These are phyloP conservation scores for Salix arbutifolia DNA, from an alignment of 345 rosid genomes.

Conservation along the genomic window DNA sequence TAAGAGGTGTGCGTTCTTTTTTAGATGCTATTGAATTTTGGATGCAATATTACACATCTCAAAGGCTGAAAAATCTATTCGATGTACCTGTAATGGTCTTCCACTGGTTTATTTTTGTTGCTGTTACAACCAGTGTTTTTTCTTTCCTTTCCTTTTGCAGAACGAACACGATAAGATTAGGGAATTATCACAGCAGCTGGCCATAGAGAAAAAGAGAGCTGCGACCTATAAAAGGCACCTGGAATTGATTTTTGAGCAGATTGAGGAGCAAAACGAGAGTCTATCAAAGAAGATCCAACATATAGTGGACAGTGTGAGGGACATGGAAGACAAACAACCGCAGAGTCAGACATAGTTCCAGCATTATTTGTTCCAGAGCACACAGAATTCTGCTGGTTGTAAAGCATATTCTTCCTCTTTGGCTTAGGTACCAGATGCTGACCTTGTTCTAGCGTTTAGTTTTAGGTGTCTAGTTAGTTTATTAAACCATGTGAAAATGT, in stretches of 20 bases:
- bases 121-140: not conserved
- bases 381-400: slow-evolving; percentile 5
- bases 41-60: not conserved
- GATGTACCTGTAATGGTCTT: not conserved
- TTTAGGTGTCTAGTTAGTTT: slow-evolving; percentile 11
- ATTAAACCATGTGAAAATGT: slow-evolving; percentile 6
- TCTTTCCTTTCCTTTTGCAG: slow-evolving; percentile 28
- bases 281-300: slow-evolving; percentile 79
- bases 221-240: slow-evolving; percentile 89
- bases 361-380: slow-evolving; percentile 7
- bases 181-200: slow-evolving; percentile 90
- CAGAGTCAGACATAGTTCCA: slow-evolving; percentile 42
- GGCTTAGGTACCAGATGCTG: slow-evolving; percentile 1
- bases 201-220: slow-evolving; percentile 80
- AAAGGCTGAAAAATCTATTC: not conserved
- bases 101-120: not conserved
- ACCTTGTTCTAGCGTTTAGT: not conserved
- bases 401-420: not conserved
- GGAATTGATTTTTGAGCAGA: slow-evolving; percentile 82
- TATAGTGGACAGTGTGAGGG: slow-evolving; percentile 70
- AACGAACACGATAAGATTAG: slow-evolving; percentile 89
- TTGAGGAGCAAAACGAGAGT: slow-evolving; percentile 78
- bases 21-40: not conserved
- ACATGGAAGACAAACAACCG: slow-evolving; percentile 59
- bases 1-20: not conserved